Base-by-base conservation (phyloP, 768 basidiomycete species). In the Lentinula lateritia region DNA sequence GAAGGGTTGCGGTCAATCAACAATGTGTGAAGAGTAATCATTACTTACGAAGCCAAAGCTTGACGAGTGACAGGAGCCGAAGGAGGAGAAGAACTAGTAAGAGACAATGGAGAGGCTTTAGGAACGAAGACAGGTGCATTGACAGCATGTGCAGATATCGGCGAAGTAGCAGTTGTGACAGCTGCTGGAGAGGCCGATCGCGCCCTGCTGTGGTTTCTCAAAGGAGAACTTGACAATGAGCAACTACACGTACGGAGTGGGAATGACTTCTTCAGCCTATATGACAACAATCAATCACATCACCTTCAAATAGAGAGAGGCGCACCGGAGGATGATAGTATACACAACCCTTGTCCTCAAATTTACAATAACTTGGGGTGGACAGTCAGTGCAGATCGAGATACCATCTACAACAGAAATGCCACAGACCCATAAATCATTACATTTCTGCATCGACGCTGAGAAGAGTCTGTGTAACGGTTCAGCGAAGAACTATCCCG, bases 61-160 rank as follows among this genome's bases (percentile, higher is more conserved):
- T 65, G 58, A 58, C 56, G 41, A 46, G 12, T 46, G 38, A 58
- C 23, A 13, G 57, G 36, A 62, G 55, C 41, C 41, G 73, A 69
- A 67, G 74, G 55, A 62, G 71, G n/a, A n/a, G n/a, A n/a, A n/a
- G n/a, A n/a, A n/a, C n/a, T 59, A 71, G 69, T 55, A 72, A 76
- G 71, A 28, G 73, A 67, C 8, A 71, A 61, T 32, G 72, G 65
- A 36, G 74, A 65, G 32, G 75, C 75, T 71, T 90, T 92, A 18
- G 92, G 92, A 20, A 94, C 84, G 63, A 94, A 94, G 46, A 93
- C 85, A 39, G 92, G 90, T 1, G 92, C 92, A 70, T 93, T 90
- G 58, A 92, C 82, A 3, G 89, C 89, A 64, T 89, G 83, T 48
- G 87, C 80, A 2, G 84, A 80, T 73, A 80, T 69, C 13, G 78